Base-by-base conservation (phyloP, 768 basidiomycete genomes). In the Baorangia bicolor region DNA sequence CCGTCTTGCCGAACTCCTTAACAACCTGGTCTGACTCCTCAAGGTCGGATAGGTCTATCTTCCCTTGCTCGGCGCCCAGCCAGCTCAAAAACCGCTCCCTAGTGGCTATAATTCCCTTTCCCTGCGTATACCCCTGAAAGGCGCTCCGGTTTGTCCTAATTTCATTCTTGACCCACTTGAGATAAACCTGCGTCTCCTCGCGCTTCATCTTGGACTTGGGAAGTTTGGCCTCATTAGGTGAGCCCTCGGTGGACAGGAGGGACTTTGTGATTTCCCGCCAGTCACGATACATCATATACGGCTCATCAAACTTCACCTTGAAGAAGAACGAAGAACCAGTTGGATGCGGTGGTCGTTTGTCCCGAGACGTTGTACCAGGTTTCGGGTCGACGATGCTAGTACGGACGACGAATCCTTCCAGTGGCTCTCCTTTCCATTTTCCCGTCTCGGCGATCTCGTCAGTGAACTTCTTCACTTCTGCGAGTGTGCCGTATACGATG, bases 291-390 rank as follows among this genome's bases (percentile, higher is more conserved):
- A 96, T 95, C 81, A 98, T 86, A 69, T 99, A 99, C 3, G 96
- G 96, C 67, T 98, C 93, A 71, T 98, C 94, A 71, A 98, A 98
- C 70, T 99, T 99, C 75, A 98, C 81, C 69, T 99, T 99, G 86
- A 97, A 98, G 81, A 99, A 98, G 79, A 98, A 96, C 0, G 92
- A 88, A 2, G 89, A 84, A 30, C 88, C 92, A 1, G 86, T 72
- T 0, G 78, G 69, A 66, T 98, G 97, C 1, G 94, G 94, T 1
- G 82, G 79, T 21, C 69, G 63, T 51, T 57, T 65, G 43, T 64
- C 65, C 28, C 63, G 69, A 48, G 69, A 72, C 0, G 66, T 56
- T 11, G 60, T 60, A 8, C 58, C 64, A 2, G 66, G 68, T 27
- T 77, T 80, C 4, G 76, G 78, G 48, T 72, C 72, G 20, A 75